Evolutionary conservation across 768 basidiomycete genomes (phyloP).

Genomic region (Lactarius akahatsu): DNA sequence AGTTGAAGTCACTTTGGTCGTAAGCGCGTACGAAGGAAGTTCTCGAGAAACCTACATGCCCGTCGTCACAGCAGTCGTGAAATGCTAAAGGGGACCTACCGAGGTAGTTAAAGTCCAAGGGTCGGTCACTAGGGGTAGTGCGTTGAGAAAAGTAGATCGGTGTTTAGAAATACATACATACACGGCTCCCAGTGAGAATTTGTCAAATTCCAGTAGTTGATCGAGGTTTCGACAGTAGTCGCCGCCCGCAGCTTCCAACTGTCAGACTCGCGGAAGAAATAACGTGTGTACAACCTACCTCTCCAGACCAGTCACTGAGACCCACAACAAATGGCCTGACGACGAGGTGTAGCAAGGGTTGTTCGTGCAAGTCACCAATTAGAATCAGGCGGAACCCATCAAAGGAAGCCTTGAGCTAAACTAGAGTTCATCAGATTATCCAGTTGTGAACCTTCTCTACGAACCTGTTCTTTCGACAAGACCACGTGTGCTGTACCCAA

Average conservation of each 20-base stretch:
- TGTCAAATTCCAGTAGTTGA: constrained; percentile 95
- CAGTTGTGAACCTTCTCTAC: constrained; percentile 21
- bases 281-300: constrained; percentile 47
- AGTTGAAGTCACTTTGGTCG: constrained; percentile 63
- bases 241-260: constrained; percentile 71
- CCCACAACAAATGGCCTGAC: constrained; percentile 80
- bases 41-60: constrained; percentile 53
- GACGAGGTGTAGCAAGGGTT: constrained; percentile 88
- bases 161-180: constrained; percentile 42
- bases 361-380: constrained; percentile 93
- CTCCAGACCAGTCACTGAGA: constrained; percentile 92
- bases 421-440: not conserved
- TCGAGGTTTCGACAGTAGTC: constrained; percentile 74
- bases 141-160: not conserved
- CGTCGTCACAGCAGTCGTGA: constrained; percentile 1
- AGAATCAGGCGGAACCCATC: constrained; percentile 92
- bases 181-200: constrained; percentile 99
- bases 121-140: constrained; percentile 67
- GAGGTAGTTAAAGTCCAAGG: constrained; percentile 87
- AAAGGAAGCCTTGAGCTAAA: constrained; percentile 77
- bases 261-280: not conserved
- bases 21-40: constrained; percentile 49
- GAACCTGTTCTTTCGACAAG: constrained; percentile 82
- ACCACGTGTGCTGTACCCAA: constrained; percentile 46
- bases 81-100: constrained; percentile 41